Percentiles rank a stretch among this genome's conserved stretches.
Conservation (phyloP, 352 stramenopile species). For the Phytophthora ramorum region DNA sequence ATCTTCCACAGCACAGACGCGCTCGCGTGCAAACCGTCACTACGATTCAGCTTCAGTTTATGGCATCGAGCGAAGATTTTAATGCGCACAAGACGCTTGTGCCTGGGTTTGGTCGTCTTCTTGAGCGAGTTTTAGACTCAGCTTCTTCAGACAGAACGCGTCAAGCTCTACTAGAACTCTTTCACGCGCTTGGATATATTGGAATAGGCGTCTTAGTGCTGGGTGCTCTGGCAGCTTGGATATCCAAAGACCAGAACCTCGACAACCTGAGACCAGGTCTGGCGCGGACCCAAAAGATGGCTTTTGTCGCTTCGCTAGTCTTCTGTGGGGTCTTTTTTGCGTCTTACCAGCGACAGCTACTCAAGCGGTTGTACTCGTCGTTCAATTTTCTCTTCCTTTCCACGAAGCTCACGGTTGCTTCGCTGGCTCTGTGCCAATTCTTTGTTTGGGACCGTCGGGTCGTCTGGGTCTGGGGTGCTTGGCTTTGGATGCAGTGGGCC, state of each 20-base stretch:
- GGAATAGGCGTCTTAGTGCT: slow-evolving; percentile 16
- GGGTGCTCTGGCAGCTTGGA: slow-evolving; percentile 17
- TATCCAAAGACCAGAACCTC: slow-evolving; percentile 20
- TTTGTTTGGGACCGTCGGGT: slow-evolving; percentile 28
- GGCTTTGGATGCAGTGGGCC: slow-evolving; percentile 44
- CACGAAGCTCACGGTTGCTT: slow-evolving; percentile 28
- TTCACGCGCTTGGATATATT: slow-evolving; percentile 15
- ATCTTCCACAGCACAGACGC: neutral
- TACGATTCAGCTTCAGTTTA: slow-evolving; percentile 27
- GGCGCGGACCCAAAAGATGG: slow-evolving; percentile 14
- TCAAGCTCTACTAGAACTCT: slow-evolving; percentile 10
- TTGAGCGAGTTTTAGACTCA: slow-evolving; percentile 15
- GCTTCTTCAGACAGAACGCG: slow-evolving; percentile 7
- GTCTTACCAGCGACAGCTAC: slow-evolving; percentile 30
- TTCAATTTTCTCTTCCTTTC: slow-evolving; percentile 43
- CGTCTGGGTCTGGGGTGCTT: slow-evolving; percentile 25
- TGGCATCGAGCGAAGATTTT: slow-evolving; percentile 18
- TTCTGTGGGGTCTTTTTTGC: slow-evolving; percentile 33
- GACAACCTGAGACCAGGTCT: slow-evolving; percentile 15
- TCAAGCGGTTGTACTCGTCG: slow-evolving; percentile 31
- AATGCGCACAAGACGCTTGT: slow-evolving; percentile 14
- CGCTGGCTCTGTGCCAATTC: slow-evolving; percentile 27
- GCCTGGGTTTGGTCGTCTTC: slow-evolving; percentile 24
- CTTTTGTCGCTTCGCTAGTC: slow-evolving; percentile 11
- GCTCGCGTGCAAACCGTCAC: slow-evolving; percentile 4